Conservation (phyloP, 139 green algal genomes). For the Mesotaenium endlicherianum region DNA sequence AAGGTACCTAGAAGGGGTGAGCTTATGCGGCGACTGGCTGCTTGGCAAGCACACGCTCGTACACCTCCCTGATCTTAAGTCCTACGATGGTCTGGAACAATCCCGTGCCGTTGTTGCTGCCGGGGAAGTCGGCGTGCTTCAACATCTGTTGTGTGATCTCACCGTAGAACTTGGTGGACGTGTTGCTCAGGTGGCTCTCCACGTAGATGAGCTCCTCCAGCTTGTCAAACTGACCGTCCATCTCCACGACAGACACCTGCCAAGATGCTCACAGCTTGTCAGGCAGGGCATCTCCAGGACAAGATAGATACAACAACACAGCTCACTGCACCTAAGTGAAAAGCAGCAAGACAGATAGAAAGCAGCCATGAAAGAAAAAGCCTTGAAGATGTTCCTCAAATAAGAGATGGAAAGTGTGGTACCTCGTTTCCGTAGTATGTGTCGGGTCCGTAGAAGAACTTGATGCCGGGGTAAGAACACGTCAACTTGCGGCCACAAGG, state of each 20-base stretch:
- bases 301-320: background rate
- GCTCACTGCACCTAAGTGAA: background rate
- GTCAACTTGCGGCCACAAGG: slow-evolving; percentile 99
- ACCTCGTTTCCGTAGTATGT: slow-evolving; percentile 90
- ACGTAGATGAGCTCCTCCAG: slow-evolving; percentile 99
- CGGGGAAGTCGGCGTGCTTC: slow-evolving; percentile 94
- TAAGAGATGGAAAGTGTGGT: background rate
- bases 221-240: slow-evolving; percentile 99
- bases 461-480: slow-evolving; percentile 95
- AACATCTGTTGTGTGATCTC: slow-evolving; percentile 99
- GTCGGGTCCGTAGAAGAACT: slow-evolving; percentile 72
- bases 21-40: slow-evolving; percentile 50
- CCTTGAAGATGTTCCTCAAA: background rate
- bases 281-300: background rate
- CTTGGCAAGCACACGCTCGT: slow-evolving; percentile 90
- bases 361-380: background rate
- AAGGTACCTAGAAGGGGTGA: too few relatives aligned
- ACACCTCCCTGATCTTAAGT: slow-evolving; percentile 96
- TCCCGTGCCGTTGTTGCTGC: slow-evolving; percentile 98
- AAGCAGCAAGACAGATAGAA: slow-evolving; percentile 19
- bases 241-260: slow-evolving; percentile 84
- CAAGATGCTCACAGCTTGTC: slow-evolving; percentile 28
- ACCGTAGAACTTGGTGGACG: slow-evolving; percentile 93
- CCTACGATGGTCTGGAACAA: slow-evolving; percentile 97
- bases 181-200: slow-evolving; percentile 97